Conservation (phyloP, 2,329 filamentous ascomycete species). For the Xylaria sp. region DNA sequence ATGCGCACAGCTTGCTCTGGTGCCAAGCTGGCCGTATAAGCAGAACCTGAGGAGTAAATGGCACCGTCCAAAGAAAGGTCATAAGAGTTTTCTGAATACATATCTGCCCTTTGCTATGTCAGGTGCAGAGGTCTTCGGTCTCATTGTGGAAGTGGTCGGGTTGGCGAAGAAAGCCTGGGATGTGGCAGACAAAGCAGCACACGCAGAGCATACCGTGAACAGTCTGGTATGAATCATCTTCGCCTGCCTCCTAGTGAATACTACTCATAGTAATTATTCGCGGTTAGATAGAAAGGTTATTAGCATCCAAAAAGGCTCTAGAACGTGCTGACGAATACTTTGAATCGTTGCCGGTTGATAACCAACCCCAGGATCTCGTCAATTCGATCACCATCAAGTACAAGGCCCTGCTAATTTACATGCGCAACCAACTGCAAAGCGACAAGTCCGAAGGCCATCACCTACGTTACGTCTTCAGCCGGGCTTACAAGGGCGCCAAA, state of each 20-base stretch:
- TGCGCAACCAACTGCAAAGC: background rate
- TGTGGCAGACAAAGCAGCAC: conserved; percentile 15
- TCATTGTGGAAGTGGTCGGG: conserved; percentile 14
- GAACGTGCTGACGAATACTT: conserved; percentile 12
- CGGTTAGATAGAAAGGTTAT: conserved; percentile 9
- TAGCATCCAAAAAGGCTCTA: conserved; percentile 10
- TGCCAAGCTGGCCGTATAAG: too few relatives aligned
- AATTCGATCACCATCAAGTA: background rate
- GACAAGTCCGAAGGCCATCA: background rate
- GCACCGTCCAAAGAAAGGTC: too few relatives aligned
- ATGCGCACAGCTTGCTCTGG: too few relatives aligned
- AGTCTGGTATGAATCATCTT: background rate
- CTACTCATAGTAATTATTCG: background rate
- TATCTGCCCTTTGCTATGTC: background rate
- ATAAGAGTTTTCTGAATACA: too few relatives aligned
- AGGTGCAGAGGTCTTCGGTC: conserved; percentile 1
- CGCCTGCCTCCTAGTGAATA: background rate
- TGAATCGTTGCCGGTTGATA: conserved; percentile 9
- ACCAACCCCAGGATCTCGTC: background rate
- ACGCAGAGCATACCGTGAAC: conserved; percentile 5
- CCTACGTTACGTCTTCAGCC: conserved; percentile 11
- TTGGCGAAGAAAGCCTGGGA: conserved; percentile 15
- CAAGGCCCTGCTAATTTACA: background rate
- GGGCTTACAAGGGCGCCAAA: conserved; percentile 14
- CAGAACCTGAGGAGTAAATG: too few relatives aligned